Conservation (phyloP, 2,329 filamentous ascomycete species). For the Sordariomycetes sp. region DNA sequence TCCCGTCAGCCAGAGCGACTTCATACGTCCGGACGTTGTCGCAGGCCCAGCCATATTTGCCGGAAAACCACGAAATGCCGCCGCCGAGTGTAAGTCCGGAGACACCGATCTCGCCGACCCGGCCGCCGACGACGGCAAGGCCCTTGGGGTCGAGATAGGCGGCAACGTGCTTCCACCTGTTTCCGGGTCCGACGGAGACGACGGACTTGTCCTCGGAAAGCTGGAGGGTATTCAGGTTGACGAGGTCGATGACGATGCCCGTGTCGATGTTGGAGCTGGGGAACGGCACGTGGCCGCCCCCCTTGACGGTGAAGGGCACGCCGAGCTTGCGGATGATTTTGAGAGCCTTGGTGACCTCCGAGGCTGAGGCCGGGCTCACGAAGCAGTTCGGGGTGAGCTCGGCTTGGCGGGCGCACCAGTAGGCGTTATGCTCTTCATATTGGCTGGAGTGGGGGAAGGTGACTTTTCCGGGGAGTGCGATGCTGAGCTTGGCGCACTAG, state of each 20-base stretch:
- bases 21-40: conserved; percentile 31
- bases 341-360: conserved; percentile 11
- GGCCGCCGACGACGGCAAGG: conserved; percentile 30
- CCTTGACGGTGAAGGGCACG: conserved; percentile 26
- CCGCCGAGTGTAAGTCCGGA: conserved; percentile 17
- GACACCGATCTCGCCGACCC: conserved; percentile 22
- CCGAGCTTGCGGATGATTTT: conserved; percentile 6
- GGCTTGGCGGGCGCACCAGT: conserved; percentile 20
- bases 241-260: conserved; percentile 18
- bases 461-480: conserved; percentile 1
- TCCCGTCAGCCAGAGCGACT: conserved; percentile 32
- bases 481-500: neutral
- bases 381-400: conserved; percentile 14
- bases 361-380: conserved; percentile 13
- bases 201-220: conserved; percentile 16
- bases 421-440: conserved; percentile 10
- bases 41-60: conserved; percentile 28
- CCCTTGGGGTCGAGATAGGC: conserved; percentile 16
- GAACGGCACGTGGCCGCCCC: conserved; percentile 20
- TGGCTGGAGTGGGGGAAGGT: neutral
- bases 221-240: conserved; percentile 8
- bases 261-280: conserved; percentile 15
- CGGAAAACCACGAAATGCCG: conserved; percentile 12
- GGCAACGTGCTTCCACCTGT: conserved; percentile 25
- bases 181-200: conserved; percentile 31